phyloP scores from a whole-genome alignment of 768 basidiomycete species.

The Naganishia vishniacii region DNA sequence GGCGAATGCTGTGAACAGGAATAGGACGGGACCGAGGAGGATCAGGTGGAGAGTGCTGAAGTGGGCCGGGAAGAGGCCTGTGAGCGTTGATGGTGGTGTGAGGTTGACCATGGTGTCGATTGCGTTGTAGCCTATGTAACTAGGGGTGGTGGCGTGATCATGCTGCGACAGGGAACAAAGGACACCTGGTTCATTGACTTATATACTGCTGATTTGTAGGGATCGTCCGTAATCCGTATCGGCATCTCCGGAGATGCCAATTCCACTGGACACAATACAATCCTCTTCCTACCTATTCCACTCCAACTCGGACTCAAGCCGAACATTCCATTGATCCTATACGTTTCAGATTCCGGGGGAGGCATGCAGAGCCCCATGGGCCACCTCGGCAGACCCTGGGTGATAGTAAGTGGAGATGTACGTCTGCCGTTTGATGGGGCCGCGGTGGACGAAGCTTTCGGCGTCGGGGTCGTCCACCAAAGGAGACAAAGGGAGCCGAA shows the following conservation, averaged over 20 bases:
- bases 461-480: too few relatives aligned
- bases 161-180: too few relatives aligned
- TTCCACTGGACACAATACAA: too few relatives aligned
- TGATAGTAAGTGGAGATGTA: too few relatives aligned
- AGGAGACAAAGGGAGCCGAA: neutral
- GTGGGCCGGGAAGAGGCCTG: slow-evolving; percentile 4
- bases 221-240: too few relatives aligned
- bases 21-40: slow-evolving; percentile 12
- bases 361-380: neutral
- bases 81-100: slow-evolving; percentile 1
- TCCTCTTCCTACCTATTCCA: too few relatives aligned
- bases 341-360: neutral
- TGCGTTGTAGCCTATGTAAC: neutral
- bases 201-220: too few relatives aligned
- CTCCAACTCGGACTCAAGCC: neutral
- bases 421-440: too few relatives aligned
- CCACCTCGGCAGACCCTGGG: too few relatives aligned
- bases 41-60: slow-evolving; percentile 2
- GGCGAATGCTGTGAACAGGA: neutral
- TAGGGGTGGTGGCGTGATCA: neutral
- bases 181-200: too few relatives aligned
- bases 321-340: neutral
- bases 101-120: neutral
- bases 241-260: slow-evolving; percentile 6
- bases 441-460: too few relatives aligned